Percentiles rank a stretch among this genome's conserved stretches.
These are phyloP conservation scores for Tuctoria greenei DNA, from an alignment of 176 grass and related monocot genomes.

Conservation along the genomic window DNA sequence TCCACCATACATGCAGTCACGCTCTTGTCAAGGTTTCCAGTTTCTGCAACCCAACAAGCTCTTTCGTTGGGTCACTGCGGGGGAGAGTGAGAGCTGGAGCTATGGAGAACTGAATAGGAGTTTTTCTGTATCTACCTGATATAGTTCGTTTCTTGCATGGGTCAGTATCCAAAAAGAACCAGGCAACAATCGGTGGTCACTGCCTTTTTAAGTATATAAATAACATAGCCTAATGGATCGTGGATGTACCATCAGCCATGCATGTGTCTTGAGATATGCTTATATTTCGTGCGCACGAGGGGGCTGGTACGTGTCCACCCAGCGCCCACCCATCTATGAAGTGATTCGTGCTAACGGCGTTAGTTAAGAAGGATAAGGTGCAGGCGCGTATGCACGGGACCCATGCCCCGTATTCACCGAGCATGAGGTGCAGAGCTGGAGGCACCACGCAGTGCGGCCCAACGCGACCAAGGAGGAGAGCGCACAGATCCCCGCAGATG, in stretches of 20 bases:
- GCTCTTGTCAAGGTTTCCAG: not conserved
- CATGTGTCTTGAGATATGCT: not conserved
- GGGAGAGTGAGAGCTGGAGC: not conserved
- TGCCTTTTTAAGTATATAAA: not conserved
- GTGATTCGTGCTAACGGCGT: no score
- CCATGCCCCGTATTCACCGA: no score
- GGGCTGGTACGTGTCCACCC: no score
- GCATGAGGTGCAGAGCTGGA: no score
- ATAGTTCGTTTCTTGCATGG: not conserved
- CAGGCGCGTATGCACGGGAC: no score
- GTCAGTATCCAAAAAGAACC: not conserved
- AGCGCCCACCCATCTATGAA: no score
- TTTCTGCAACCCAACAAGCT: not conserved
- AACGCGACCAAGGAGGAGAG: no score
- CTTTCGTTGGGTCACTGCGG: not conserved
- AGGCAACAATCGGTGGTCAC: not conserved
- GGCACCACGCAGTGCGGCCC: no score
- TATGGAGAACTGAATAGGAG: no score
- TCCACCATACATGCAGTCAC: not conserved
- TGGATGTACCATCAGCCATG: not conserved
- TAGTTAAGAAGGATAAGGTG: no score
- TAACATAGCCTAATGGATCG: not conserved
- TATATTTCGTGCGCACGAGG: not conserved
- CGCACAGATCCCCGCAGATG: no score
- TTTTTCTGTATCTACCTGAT: not conserved